phyloP scores from a whole-genome alignment of 495 filamentous ascomycete species.

The Neurospora terricola region DNA sequence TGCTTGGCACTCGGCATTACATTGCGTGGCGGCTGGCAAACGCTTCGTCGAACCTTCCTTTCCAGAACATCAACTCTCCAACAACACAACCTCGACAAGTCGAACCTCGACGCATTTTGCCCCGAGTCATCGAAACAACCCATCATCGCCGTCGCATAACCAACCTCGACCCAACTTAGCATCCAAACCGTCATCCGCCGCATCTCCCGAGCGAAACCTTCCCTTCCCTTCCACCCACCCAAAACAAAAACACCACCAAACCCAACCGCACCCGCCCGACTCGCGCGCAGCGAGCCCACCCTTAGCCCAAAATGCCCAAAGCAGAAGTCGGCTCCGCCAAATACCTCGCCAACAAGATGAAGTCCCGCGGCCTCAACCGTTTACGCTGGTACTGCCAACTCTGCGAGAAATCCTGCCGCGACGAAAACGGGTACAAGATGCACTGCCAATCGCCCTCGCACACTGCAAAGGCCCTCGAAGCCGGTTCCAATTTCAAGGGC shows the following conservation, averaged over 20 bases:
- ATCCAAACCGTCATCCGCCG: not conserved
- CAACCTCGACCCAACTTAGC: not conserved
- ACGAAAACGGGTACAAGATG: conserved; percentile 69
- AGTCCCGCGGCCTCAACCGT: conserved; percentile 76
- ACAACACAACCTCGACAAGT: not conserved
- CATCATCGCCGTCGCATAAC: not conserved
- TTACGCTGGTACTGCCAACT: conserved; percentile 79
- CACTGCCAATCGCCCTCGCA: conserved; percentile 76
- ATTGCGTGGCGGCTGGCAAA: not conserved
- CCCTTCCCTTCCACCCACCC: not conserved
- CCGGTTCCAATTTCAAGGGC: conserved; percentile 73
- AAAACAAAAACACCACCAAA: not conserved
- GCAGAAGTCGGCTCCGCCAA: conserved; percentile 87
- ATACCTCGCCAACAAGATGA: conserved; percentile 78
- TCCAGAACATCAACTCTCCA: not conserved
- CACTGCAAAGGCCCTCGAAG: conserved; percentile 73
- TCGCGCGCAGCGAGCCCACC: conserved; percentile 14
- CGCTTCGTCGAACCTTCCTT: not conserved
- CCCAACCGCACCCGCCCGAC: conserved; percentile 8
- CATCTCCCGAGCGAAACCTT: not conserved
- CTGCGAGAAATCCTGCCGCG: conserved; percentile 50
- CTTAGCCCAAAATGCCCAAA: conserved; percentile 62
- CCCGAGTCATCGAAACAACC: not conserved
- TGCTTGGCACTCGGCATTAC: not conserved
- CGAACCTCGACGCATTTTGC: not conserved